Base-by-base conservation (phyloP, 1,284 basidiomycete genomes). In the Tilletia horrida region DNA sequence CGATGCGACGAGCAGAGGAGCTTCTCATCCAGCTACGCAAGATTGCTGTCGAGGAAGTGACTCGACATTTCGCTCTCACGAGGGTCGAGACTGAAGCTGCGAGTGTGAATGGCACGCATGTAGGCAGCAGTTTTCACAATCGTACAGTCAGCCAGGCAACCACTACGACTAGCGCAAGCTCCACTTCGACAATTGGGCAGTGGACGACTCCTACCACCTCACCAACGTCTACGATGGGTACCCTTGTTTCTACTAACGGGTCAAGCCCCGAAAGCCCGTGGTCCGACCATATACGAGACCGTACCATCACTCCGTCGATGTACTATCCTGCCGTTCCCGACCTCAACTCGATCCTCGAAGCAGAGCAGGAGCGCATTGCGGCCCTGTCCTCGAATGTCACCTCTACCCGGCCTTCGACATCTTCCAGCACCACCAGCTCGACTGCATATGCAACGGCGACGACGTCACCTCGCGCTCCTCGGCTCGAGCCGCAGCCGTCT, bases 271-370 rank as follows among this genome's bases (percentile, higher is more conserved):
- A 40, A 40, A 40, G 35, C 35, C 35, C 35, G 35, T 40, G 35
- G 35, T 40, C 50, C 3, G 27, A 21, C 21, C 50, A 52, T 27
- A 7, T 27, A 16, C 50, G 50, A 13, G 50, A 52, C 23, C 50
- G 23, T 7, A 52, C 50, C 4, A 21, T 52, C 50, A 52, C 50
- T 25, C 50, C n/a, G 23, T 14, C 13, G 4, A 52, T 3, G 21
- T 52, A 52, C 23, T 13, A 25, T 14, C 50, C 50, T 6, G 11
- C 23, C 18, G 21, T 52, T 27, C 23, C 50, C 21, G 50, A 52
- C 50, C 29, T 59, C 27, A 29, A 59, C 55, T 25, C 55, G 27
- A 40, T 59, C 29, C 55, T 59, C 55, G n/a, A 21, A 13, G 55
- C 55, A 16, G 55, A 59, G 16, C 55, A 59, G 31, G 55, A 59